Evolutionary conservation across 768 basidiomycete species (phyloP).

Genomic region (Rubroboletus satanas): DNA sequence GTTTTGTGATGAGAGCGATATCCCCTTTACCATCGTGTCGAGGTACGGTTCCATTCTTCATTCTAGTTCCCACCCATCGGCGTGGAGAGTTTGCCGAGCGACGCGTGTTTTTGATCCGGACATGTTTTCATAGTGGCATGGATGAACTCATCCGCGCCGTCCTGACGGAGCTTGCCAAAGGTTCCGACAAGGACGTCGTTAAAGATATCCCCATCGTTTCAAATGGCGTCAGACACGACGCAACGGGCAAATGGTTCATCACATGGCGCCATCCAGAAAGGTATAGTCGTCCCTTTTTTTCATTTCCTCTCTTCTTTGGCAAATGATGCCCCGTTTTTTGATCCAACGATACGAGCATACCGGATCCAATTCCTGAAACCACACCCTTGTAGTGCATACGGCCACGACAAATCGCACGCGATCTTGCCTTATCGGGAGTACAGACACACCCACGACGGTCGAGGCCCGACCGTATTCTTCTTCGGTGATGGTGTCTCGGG

Average conservation of each 20-base stretch:
- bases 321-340: background rate
- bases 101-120: constrained; percentile 1
- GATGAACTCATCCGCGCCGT: constrained; percentile 90
- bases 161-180: constrained; percentile 67
- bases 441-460: constrained; percentile 14
- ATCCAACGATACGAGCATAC: background rate
- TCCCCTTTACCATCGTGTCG: constrained; percentile 92
- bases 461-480: constrained; percentile 80
- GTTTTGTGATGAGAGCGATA: constrained; percentile 75
- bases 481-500: constrained; percentile 98
- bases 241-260: constrained; percentile 65
- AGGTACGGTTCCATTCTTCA: constrained; percentile 46
- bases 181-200: constrained; percentile 50
- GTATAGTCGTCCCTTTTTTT: constrained; percentile 36
- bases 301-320: background rate
- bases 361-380: background rate
- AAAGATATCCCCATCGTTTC: constrained; percentile 85
- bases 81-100: background rate
- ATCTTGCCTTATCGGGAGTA: constrained; percentile 81
- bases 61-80: constrained; percentile 11
- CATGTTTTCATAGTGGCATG: constrained; percentile 69
- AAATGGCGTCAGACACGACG: constrained; percentile 79
- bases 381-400: constrained; percentile 53
- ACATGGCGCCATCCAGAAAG: constrained; percentile 86
- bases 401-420: constrained; percentile 95